Evolutionary conservation across 2,329 filamentous ascomycete species (phyloP).

Genomic region (Didymella exigua): DNA sequence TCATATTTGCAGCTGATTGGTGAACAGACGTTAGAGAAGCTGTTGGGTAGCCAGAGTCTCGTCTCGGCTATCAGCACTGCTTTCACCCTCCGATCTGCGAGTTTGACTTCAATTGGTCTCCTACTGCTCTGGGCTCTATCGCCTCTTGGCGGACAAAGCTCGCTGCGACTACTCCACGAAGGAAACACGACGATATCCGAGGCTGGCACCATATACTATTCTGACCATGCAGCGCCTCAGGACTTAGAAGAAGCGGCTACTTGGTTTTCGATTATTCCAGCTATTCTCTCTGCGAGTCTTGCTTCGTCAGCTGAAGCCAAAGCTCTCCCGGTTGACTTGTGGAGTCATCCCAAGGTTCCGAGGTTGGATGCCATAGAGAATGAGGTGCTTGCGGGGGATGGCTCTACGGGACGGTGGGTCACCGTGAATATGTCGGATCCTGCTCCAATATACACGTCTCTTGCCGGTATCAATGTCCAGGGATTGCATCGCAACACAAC

Average conservation of each 20-base stretch:
- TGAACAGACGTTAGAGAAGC: slow-evolving; percentile 7
- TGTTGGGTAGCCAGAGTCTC: slow-evolving; percentile 17
- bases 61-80: slow-evolving; percentile 11
- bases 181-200: not conserved
- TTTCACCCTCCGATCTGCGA: slow-evolving; percentile 6
- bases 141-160: slow-evolving; percentile 12
- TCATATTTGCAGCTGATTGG: not conserved
- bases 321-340: slow-evolving; percentile 2
- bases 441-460: slow-evolving; percentile 2
- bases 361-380: slow-evolving; percentile 2
- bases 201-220: not conserved
- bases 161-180: slow-evolving; percentile 5
- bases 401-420: not conserved
- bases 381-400: not conserved
- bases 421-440: not conserved
- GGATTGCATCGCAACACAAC: not conserved
- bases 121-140: slow-evolving; percentile 7
- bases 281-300: slow-evolving; percentile 8
- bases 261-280: not conserved
- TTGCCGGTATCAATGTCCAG: slow-evolving; percentile 8
- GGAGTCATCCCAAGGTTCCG: slow-evolving; percentile 15
- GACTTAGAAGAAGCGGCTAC: not conserved
- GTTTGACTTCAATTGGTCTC: not conserved
- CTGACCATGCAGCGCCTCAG: not conserved
- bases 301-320: not conserved